Evolutionary conservation across 306 rosid species (phyloP), one percentile per base, ranked within the genome.

Genomic region (Astragalus membranaceus): DNA sequence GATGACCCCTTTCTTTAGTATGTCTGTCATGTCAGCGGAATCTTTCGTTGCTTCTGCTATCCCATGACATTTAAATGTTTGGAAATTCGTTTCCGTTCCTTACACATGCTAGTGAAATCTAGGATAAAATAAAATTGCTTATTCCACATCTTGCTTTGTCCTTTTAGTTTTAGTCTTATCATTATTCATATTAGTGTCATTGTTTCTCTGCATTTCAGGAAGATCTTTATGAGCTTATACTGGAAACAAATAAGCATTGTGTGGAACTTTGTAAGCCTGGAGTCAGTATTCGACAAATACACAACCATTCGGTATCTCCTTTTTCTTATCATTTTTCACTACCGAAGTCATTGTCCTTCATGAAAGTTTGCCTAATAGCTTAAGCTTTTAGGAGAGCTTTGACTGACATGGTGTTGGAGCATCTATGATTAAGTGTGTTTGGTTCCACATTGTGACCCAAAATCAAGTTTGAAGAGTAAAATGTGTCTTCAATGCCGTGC

Each of bases 221-320:
- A 68, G 99, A 87, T 74, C 92, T 94, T 69, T 91, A 91, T 80
- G 87, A 87, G 62, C 97, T 94, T 75, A 83, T 94, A 80, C 76
- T 91, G 55, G 87, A 70, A 81, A 87, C 97, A 11, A 88, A 83
- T 76, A 91, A 91, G 87, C 84, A 72, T 64, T 88, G 91, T 57
- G 75, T 94, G 80, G 83, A 90, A 78, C 97, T 87, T 72, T 94
- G 99, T 84, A 87, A 81, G 79, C 97, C 98, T 32, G 96, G 98
- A 61, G 85, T 86, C 64, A 85, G 85, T 67, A 83, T 90, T 60
- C 81, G 81, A 68, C 72, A 87, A 80, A 90, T 94, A 83, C 99
- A 94, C 82, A 69, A 91, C 78, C 67, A 77, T 72, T 88, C 99
- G 69, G 99, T 94, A 88, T 50, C 70, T 64, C 66, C 64, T 69